Conservation (phyloP, 495 filamentous ascomycete species). For the Schizothecium vesticola region DNA sequence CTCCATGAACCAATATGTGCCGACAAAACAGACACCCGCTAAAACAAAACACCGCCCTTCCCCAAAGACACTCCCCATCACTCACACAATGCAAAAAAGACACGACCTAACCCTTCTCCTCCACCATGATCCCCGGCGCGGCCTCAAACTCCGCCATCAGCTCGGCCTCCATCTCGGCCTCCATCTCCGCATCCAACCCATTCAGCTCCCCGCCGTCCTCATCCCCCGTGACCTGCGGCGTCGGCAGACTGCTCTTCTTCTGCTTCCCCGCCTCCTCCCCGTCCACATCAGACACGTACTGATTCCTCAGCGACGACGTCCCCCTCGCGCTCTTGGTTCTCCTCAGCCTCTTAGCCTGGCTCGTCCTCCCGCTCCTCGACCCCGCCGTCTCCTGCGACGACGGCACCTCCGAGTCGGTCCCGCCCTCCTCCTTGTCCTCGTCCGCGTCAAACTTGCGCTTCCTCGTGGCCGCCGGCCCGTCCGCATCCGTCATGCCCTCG, state of each 20-base stretch:
- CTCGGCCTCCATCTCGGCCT: conserved; percentile 62
- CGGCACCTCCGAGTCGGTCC: conserved; percentile 3
- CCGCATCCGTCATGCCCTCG: conserved; percentile 22
- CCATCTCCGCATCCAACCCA: conserved; percentile 21
- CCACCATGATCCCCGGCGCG: conserved; percentile 4
- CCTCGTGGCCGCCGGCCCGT: conserved; percentile 4
- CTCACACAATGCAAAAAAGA: neutral
- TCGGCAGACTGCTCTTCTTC: conserved; percentile 40
- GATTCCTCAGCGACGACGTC: conserved; percentile 21
- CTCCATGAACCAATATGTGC: neutral
- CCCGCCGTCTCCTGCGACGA: neutral
- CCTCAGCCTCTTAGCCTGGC: conserved; percentile 22
- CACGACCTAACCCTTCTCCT: conserved; percentile 15
- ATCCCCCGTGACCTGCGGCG: conserved; percentile 45
- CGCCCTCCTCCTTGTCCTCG: conserved; percentile 20
- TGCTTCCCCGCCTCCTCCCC: conserved; percentile 3
- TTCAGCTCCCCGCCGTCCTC: conserved; percentile 37
- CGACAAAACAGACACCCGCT: neutral
- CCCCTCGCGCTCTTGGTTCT: conserved; percentile 16
- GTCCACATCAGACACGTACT: conserved; percentile 19
- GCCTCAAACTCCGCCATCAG: conserved; percentile 62
- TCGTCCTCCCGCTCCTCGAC: neutral
- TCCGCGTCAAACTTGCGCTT: conserved; percentile 29
- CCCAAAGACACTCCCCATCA: neutral
- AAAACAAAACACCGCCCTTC: neutral